Evolutionary conservation across 2,329 filamentous ascomycete species (phyloP).

Genomic region (Cucurbitaria berberidis): DNA sequence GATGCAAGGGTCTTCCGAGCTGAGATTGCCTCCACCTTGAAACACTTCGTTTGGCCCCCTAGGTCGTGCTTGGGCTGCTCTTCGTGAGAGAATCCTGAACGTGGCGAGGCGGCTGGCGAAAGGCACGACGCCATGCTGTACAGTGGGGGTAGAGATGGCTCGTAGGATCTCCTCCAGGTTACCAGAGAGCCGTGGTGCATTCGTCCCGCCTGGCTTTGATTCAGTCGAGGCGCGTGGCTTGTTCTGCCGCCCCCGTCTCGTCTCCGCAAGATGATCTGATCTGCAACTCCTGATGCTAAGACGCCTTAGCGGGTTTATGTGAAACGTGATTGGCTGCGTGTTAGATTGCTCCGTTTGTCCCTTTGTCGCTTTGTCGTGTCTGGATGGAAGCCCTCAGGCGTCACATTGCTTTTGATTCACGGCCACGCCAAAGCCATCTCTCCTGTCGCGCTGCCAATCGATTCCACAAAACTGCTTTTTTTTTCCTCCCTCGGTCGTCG

Average conservation of each 20-base stretch:
- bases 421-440: constrained; percentile 8
- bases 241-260: constrained; percentile 12
- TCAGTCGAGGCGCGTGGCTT: constrained; percentile 14
- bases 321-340: constrained; percentile 13
- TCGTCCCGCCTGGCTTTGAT: constrained; percentile 12
- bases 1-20: not conserved
- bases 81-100: not conserved
- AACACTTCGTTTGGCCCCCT: not conserved
- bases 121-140: not conserved
- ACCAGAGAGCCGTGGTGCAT: constrained; percentile 2
- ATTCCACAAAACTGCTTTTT: not conserved
- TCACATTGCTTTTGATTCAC: constrained; percentile 5
- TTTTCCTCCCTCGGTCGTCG: not conserved
- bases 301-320: constrained; percentile 5
- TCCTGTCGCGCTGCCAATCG: constrained; percentile 2
- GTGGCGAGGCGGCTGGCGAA: not conserved
- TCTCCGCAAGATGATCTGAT: constrained; percentile 12
- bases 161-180: constrained; percentile 1
- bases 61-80: not conserved
- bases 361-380: constrained; percentile 21
- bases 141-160: not conserved
- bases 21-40: not conserved
- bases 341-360: constrained; percentile 23
- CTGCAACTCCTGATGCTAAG: constrained; percentile 14
- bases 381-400: constrained; percentile 6